Evolutionary conservation across 2,329 filamentous ascomycete species (phyloP), one percentile per base, ranked within the genome.

Genomic region (Incumbomyces delicatus): DNA sequence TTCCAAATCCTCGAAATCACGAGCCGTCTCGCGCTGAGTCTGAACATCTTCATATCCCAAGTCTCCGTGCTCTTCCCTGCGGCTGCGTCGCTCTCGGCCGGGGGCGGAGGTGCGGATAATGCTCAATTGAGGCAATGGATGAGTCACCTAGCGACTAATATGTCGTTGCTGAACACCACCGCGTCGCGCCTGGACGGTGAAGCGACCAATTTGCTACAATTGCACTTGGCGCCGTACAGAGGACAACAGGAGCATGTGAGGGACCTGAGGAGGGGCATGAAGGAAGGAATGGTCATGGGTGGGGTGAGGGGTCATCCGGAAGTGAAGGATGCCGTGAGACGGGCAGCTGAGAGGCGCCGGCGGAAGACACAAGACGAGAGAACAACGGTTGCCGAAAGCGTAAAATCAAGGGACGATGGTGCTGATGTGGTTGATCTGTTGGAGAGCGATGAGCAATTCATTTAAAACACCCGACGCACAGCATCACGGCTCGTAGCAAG

Each of bases 231-330:
- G 44, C 90, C 90, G 0, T 95, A 88, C 64, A 78, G 74, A 42
- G 82, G 81, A n/a, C 83, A 94, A 59, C 68, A 75, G 31, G 74
- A 77, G 50, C 73, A 72, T n/a, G 69, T 83, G 39, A 71, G 71
- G 37, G 79, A 78, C 49, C 66, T 94, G 58, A 76, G 80, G 51
- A 74, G 75, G 34, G 85, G 83, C 58, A 77, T 95, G 66, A 85
- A 82, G 65, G 86, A 92, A 58, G 94, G 87, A 76, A 70, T 96
- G 56, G 80, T 95, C 42, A 81, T 94, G 63, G 94, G 94, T 60
- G 89, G 82, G 12, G 84, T 94, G 50, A 76, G 80, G 54, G 79
- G 77, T 40, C 85, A 90, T 64, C 82, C 81, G 1, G 86, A 90
- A 66, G 90, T 96, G 7, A 76, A 81, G 56, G 82, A 87, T 63